A percentile compares a stretch with the other conserved stretches of the same genome.
Conservation (phyloP, 805 yeast genomes). For the Hanseniaspora jakobsenii region DNA sequence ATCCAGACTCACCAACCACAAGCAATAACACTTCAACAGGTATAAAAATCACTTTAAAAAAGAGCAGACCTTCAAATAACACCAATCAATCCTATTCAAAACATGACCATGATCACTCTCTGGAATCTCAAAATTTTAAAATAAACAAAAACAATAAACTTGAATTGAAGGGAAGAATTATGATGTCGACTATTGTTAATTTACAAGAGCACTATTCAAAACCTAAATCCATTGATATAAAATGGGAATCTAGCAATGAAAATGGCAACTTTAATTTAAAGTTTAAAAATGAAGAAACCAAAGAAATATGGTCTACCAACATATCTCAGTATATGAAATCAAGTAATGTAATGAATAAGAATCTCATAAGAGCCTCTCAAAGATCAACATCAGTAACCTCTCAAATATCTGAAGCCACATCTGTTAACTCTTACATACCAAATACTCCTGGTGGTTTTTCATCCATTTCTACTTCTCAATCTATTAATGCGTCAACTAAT, state of each 20-base stretch:
- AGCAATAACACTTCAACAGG: slow-evolving; percentile 33
- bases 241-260: slow-evolving; percentile 80
- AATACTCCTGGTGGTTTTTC: too few species aligned
- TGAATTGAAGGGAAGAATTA: slow-evolving; percentile 71
- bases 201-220: slow-evolving; percentile 33
- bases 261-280: slow-evolving; percentile 74
- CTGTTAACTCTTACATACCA: too few species aligned
- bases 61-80: slow-evolving; percentile 16
- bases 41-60: slow-evolving; percentile 31
- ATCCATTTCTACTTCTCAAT: background rate
- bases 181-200: slow-evolving; percentile 52
- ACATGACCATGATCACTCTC: background rate
- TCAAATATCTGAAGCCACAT: slow-evolving; percentile 2
- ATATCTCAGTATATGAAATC: background rate
- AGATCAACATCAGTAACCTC: slow-evolving; percentile 11
- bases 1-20: slow-evolving; percentile 28
- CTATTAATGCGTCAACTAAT: slow-evolving; percentile 21
- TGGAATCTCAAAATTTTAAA: slow-evolving; percentile 1
- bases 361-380: slow-evolving; percentile 4
- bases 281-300: slow-evolving; percentile 69
- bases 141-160: slow-evolving; percentile 29
- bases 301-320: slow-evolving; percentile 71
- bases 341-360: background rate
- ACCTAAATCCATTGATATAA: slow-evolving; percentile 47
- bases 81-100: background rate